These are phyloP conservation scores for Solanum stenotomum DNA, from an alignment of 257 asterid genomes.

Conservation along the genomic window DNA sequence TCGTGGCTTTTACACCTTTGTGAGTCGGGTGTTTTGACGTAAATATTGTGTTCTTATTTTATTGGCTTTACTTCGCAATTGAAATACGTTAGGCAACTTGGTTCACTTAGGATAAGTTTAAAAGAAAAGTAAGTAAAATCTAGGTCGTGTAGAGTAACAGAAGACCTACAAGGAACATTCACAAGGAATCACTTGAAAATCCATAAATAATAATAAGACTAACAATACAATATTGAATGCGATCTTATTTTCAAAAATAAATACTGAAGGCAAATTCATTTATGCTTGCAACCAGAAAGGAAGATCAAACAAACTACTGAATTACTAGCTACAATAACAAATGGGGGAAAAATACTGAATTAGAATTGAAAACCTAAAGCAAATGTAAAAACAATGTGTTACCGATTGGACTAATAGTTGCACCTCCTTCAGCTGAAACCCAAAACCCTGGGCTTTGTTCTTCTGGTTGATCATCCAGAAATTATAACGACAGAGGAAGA, in stretches of 20 bases:
- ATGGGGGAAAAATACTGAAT: not conserved
- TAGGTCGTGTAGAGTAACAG: too few relatives aligned
- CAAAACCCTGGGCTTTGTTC: constrained; percentile 89
- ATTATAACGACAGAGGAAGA: constrained; percentile 25
- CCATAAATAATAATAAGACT: not conserved
- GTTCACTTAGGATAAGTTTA: too few relatives aligned
- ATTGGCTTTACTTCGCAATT: too few relatives aligned
- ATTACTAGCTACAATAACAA: not conserved
- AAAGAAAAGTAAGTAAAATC: too few relatives aligned
- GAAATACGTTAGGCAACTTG: too few relatives aligned
- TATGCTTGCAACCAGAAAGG: not conserved
- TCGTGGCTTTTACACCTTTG: too few relatives aligned
- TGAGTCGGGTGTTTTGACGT: too few relatives aligned
- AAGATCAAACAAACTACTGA: not conserved
- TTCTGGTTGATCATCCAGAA: constrained; percentile 92
- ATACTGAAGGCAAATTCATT: not conserved
- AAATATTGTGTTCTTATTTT: too few relatives aligned
- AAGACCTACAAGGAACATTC: not conserved
- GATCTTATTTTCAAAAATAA: not conserved
- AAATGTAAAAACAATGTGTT: not conserved
- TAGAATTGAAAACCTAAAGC: not conserved
- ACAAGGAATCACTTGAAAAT: not conserved
- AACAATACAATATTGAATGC: not conserved
- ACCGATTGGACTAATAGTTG: constrained; percentile 82
- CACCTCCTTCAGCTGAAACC: constrained; percentile 80